phyloP scores from a whole-genome alignment of 1,139 yeast species.

The Magnusiomyces ingens region DNA sequence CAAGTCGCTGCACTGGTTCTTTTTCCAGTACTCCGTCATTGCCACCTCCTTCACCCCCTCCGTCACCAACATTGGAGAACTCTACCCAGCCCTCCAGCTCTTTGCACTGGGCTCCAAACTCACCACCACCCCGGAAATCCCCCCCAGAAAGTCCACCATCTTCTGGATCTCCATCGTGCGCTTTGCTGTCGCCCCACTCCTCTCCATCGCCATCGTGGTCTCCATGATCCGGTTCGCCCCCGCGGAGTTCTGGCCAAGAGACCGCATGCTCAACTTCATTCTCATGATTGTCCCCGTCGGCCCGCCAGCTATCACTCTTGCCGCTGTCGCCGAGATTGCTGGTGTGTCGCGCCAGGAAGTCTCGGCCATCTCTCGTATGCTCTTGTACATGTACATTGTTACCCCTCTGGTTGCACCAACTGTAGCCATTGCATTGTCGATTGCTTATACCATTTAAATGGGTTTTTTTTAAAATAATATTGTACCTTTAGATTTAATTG shows the following conservation, averaged over 20 bases:
- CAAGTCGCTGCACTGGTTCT: slow-evolving; percentile 19
- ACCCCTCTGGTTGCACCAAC: slow-evolving; percentile 23
- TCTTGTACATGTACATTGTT: slow-evolving; percentile 18
- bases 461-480: no score
- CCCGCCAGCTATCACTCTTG: slow-evolving; percentile 23
- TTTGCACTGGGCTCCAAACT: slow-evolving; percentile 22
- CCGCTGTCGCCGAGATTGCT: slow-evolving; percentile 23
- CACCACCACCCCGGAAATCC: slow-evolving; percentile 17
- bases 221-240: slow-evolving; percentile 12
- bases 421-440: slow-evolving; percentile 18
- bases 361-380: slow-evolving; percentile 19
- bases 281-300: slow-evolving; percentile 22
- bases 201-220: slow-evolving; percentile 17
- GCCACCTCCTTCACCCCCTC: slow-evolving; percentile 20
- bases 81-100: slow-evolving; percentile 23
- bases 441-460: slow-evolving; percentile 11
- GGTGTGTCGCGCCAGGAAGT: slow-evolving; percentile 19
- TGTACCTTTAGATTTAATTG: no score
- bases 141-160: slow-evolving; percentile 17
- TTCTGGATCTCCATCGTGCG: slow-evolving; percentile 16
- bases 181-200: slow-evolving; percentile 16
- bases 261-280: slow-evolving; percentile 20
- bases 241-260: slow-evolving; percentile 18
- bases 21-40: slow-evolving; percentile 17
- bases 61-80: slow-evolving; percentile 19